Conservation (phyloP, 163 green algal genomes). For the Chlamydomonas reinhardtii region DNA sequence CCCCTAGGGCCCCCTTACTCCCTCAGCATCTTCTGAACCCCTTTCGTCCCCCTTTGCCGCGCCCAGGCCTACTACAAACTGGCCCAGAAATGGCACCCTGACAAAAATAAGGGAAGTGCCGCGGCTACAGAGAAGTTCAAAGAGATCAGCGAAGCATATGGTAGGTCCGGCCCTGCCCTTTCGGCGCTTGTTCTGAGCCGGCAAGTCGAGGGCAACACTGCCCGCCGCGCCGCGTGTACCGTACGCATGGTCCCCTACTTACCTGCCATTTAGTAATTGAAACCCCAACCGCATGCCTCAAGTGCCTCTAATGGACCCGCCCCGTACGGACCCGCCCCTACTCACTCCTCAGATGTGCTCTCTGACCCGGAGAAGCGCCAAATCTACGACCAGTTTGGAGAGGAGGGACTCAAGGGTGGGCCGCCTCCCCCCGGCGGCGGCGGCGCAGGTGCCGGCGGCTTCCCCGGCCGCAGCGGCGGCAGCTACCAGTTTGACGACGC, state of each 20-base stretch:
- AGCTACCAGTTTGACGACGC: conserved; percentile 59
- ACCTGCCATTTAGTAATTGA: too few relatives aligned
- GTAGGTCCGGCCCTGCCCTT: too few relatives aligned
- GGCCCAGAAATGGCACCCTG: conserved; percentile 75
- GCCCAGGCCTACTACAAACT: conserved; percentile 16
- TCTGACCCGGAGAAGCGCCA: conserved; percentile 85
- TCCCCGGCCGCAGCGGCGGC: conserved; percentile 42
- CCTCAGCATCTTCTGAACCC: too few relatives aligned
- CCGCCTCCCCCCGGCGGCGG: conserved; percentile 72
- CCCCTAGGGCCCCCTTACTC: too few relatives aligned
- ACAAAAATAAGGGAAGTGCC: conserved; percentile 58
- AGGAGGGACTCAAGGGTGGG: conserved; percentile 93
- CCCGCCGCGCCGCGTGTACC: too few relatives aligned
- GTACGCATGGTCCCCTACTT: too few relatives aligned
- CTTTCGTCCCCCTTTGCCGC: too few relatives aligned
- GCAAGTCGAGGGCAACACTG: too few relatives aligned
- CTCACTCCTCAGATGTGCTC: conserved; percentile 64
- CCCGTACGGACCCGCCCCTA: too few relatives aligned
- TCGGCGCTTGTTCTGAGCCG: too few relatives aligned
- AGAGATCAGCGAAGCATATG: conserved; percentile 84
- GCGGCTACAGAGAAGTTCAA: conserved; percentile 87
- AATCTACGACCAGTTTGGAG: conserved; percentile 91
- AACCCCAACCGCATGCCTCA: too few relatives aligned
- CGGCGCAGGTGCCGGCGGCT: conserved; percentile 69
- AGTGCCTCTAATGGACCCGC: too few relatives aligned